Evolutionary conservation across 129 eudicot genomes (phyloP).

Genomic region (Oenanthe sinensis): DNA sequence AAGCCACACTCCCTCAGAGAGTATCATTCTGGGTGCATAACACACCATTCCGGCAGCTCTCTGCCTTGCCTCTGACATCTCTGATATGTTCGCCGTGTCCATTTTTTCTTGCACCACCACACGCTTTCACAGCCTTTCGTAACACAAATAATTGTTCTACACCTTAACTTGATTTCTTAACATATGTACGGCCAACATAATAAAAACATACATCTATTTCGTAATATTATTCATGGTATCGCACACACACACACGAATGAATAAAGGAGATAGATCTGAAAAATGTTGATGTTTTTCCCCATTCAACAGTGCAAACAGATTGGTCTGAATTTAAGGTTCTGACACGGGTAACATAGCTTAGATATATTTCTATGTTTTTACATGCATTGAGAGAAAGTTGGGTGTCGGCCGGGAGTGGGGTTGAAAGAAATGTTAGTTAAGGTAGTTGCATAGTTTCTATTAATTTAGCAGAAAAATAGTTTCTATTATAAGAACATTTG

Average conservation of each 20-base stretch:
- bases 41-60: slow-evolving; percentile 10
- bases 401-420: neutral
- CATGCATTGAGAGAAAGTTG: neutral
- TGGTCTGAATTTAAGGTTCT: neutral
- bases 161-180: neutral
- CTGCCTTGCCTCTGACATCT: neutral
- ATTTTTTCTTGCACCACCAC: neutral
- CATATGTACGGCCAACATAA: neutral
- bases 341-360: neutral
- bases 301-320: neutral
- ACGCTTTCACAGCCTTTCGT: neutral
- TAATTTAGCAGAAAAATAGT: too few relatives aligned
- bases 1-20: slow-evolving; percentile 12
- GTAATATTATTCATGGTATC: too few relatives aligned
- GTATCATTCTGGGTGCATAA: slow-evolving; percentile 17
- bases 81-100: neutral
- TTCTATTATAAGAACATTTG: too few relatives aligned
- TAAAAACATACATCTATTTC: neutral
- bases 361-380: neutral
- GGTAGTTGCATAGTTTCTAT: neutral
- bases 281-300: neutral
- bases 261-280: neutral
- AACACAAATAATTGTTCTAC: neutral
- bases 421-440: neutral
- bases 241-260: neutral